phyloP scores from a whole-genome alignment of 805 yeast species.

The Zygoascus ofunaensis region DNA sequence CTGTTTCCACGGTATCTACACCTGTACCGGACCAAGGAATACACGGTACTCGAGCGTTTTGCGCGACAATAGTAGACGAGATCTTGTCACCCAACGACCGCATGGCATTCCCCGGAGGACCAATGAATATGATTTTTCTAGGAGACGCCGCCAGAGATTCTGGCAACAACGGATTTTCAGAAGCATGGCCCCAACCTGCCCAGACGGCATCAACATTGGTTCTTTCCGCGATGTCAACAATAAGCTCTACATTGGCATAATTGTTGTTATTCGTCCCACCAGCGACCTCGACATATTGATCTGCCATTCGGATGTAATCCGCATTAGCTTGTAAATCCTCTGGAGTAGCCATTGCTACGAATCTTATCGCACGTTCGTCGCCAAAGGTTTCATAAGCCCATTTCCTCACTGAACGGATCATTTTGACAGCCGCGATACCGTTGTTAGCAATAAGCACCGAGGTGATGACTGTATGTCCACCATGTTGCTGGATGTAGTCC shows the following conservation, averaged over 20 bases:
- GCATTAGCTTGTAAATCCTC: slow-evolving; percentile 96
- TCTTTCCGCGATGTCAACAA: slow-evolving; percentile 96
- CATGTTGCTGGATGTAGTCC: slow-evolving; percentile 74
- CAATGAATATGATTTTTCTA: slow-evolving; percentile 83
- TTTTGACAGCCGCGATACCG: slow-evolving; percentile 99
- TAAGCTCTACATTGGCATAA: slow-evolving; percentile 94
- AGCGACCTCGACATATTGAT: slow-evolving; percentile 95
- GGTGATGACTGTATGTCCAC: slow-evolving; percentile 92
- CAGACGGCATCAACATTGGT: slow-evolving; percentile 96
- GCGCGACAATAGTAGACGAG: slow-evolving; percentile 96
- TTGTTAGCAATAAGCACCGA: slow-evolving; percentile 86
- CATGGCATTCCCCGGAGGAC: slow-evolving; percentile 99
- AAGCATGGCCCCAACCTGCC: slow-evolving; percentile 99
- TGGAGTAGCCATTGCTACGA: slow-evolving; percentile 99
- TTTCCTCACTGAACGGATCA: slow-evolving; percentile 92
- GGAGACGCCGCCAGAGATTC: slow-evolving; percentile 91
- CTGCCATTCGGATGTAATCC: slow-evolving; percentile 98
- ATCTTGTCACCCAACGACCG: slow-evolving; percentile 98
- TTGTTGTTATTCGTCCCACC: slow-evolving; percentile 99
- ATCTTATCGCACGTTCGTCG: slow-evolving; percentile 84
- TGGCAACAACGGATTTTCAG: slow-evolving; percentile 94
- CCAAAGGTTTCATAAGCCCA: slow-evolving; percentile 99
- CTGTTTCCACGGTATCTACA: slow-evolving; percentile 69
- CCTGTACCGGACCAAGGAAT: slow-evolving; percentile 99
- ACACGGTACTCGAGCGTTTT: slow-evolving; percentile 96